Evolutionary conservation across 2,329 filamentous ascomycete species (phyloP).

Genomic region (Nannizziopsis arthrosporioides): DNA sequence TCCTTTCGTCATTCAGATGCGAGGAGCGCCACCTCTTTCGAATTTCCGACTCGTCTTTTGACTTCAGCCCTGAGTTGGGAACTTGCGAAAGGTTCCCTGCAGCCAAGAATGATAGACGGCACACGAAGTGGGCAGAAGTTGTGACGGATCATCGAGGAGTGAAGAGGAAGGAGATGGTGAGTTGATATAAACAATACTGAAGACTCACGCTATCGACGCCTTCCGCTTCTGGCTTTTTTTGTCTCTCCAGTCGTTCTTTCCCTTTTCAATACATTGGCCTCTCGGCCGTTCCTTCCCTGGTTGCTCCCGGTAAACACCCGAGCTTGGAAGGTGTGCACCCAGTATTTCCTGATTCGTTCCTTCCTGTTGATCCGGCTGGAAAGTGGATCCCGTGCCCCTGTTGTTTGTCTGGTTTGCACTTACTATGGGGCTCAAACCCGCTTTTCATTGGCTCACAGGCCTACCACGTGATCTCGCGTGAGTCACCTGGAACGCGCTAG

Average conservation of each 20-base stretch:
- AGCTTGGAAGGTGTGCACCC: neutral
- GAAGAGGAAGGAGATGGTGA: too few species aligned
- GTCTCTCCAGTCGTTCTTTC: too few species aligned
- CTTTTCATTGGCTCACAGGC: neutral
- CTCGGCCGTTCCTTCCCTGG: neutral
- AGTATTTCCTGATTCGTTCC: slow-evolving; percentile 3
- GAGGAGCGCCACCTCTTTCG: neutral
- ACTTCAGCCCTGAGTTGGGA: neutral
- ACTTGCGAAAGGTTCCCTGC: neutral
- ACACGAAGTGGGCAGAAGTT: too few species aligned
- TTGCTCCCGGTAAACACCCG: too few species aligned
- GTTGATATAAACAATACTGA: too few species aligned
- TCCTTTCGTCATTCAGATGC: too few species aligned
- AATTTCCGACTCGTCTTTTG: neutral
- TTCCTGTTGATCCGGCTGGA: neutral
- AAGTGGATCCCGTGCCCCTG: neutral
- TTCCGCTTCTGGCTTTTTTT: too few species aligned
- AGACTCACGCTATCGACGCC: too few species aligned
- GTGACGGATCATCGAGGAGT: too few species aligned
- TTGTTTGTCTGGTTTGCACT: slow-evolving; percentile 9
- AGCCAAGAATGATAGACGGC: too few species aligned
- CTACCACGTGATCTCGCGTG: slow-evolving; percentile 13
- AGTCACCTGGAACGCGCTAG: neutral
- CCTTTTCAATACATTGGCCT: neutral
- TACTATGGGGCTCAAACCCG: neutral